Percentiles rank a stretch among this genome's conserved stretches.
phyloP scores from a whole-genome alignment of 371 early-diverging fungal species.

The Mucor saturninus region DNA sequence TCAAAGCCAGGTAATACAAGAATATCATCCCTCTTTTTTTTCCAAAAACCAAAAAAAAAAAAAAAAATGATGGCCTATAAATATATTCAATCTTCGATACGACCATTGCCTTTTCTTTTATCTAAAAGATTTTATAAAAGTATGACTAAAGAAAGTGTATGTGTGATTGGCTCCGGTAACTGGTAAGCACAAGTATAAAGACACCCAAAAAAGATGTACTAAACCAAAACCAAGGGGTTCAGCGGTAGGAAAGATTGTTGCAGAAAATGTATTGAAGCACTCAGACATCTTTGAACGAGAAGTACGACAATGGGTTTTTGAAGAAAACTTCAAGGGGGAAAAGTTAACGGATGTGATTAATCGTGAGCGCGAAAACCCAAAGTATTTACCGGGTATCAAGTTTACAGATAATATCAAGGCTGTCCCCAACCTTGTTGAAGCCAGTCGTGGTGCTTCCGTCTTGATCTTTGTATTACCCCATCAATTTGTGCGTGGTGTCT shows the following conservation, averaged over 20 bases:
- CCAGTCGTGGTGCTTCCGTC: slow-evolving; percentile 83
- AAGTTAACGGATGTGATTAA: slow-evolving; percentile 95
- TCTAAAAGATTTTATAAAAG: slow-evolving; percentile 15
- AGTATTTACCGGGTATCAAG: slow-evolving; percentile 92
- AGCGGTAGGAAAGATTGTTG: slow-evolving; percentile 94
- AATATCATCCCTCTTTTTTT: slow-evolving; percentile 1
- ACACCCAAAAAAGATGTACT: no score
- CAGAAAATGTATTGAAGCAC: slow-evolving; percentile 77
- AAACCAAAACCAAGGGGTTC: slow-evolving; percentile 78
- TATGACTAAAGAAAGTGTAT: slow-evolving; percentile 72
- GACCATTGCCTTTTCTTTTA: slow-evolving; percentile 2
- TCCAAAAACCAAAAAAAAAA: neutral
- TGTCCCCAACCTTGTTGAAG: slow-evolving; percentile 78
- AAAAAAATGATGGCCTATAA: neutral
- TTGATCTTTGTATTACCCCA: slow-evolving; percentile 97
- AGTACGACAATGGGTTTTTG: slow-evolving; percentile 96
- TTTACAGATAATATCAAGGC: slow-evolving; percentile 91
- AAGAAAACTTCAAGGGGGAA: slow-evolving; percentile 83
- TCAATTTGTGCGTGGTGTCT: slow-evolving; percentile 90
- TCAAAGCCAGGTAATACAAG: neutral
- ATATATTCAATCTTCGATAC: neutral
- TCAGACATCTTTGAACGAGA: slow-evolving; percentile 71
- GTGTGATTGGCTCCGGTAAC: slow-evolving; percentile 94
- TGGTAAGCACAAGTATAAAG: slow-evolving; percentile 63
- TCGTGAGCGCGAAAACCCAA: slow-evolving; percentile 91